Evolutionary conservation across 2,329 filamentous ascomycete genomes (phyloP), one percentile per base, ranked within the genome.

Genomic region (Diaporthe aspalathi): DNA sequence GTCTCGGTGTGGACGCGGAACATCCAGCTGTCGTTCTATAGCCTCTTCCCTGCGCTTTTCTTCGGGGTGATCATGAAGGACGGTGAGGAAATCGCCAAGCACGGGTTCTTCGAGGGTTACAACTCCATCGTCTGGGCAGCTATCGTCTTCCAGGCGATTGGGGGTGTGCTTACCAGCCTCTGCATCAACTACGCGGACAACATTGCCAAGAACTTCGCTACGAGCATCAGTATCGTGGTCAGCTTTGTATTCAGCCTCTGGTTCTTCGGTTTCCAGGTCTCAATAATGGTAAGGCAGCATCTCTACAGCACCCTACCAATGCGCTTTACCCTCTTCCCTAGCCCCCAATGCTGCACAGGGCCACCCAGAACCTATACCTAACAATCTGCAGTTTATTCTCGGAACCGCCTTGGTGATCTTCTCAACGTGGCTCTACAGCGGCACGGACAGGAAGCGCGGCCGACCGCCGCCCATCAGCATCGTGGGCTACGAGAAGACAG

Each of bases 51-150:
- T 0, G 93, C 95, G 0, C 85, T 98, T 0, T 90, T 98, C 70
- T 87, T 97, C 67, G 96, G 95, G 1, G 92, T 98, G 7, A 83
- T 97, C 3, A 93, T 93, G 83, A 93, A 94, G 74, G 96, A 99
- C 75, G 96, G 95, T 32, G 89, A 91, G 73, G 91, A 93, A 50
- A 94, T 99, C 74, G 88, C 91, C 32, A 90, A 92, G 80, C 90
- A 93, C 73, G 96, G 96, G 16, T 97, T 98, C 82, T 98, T 99
- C 76, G 92, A 93, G 70, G 96, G 96, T 3, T 99, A 98, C 83
- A 98, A 97, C 79, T 92, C 90, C 86, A 87, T 95, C 24, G 95
- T 98, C 3, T 98, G 95, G 94, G 86, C 90, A 6, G 93, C 94
- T 5, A 93, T 98, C 75, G 79, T 90, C 7, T 88, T 96, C 72